phyloP scores from a whole-genome alignment of 177 flowering plant species.

The Vitis hybrid region DNA sequence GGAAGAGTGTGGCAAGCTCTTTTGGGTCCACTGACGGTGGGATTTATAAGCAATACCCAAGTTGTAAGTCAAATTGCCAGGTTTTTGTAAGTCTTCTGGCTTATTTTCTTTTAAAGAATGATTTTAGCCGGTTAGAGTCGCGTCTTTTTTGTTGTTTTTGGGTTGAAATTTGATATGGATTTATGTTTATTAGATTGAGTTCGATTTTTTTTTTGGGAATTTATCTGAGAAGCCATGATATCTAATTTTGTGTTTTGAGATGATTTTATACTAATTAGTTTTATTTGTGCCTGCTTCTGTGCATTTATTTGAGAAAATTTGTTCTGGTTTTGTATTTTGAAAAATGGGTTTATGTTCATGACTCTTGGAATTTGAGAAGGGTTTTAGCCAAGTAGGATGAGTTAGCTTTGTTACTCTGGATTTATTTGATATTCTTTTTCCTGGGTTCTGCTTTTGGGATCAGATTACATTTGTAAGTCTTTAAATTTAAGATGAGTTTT shows the following conservation, averaged over 20 bases:
- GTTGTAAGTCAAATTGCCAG: slow-evolving; percentile 11
- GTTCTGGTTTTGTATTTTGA: not conserved
- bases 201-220: not conserved
- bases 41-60: slow-evolving; percentile 13
- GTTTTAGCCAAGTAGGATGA: not conserved
- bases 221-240: not conserved
- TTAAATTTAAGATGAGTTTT: no score
- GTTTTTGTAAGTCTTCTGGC: not conserved
- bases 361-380: not conserved
- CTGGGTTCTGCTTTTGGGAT: not conserved
- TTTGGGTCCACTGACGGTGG: slow-evolving; percentile 2
- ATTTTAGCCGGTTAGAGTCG: not conserved
- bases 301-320: not conserved
- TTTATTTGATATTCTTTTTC: not conserved
- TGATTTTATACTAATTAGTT: not conserved
- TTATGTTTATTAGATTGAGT: not conserved
- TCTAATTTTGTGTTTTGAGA: not conserved
- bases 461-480: no score
- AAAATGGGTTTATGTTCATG: not conserved
- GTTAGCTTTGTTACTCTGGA: not conserved
- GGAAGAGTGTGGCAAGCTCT: slow-evolving; percentile 23
- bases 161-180: not conserved
- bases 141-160: not conserved
- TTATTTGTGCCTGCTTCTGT: not conserved
- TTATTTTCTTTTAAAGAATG: not conserved